phyloP scores from a whole-genome alignment of 2,329 filamentous ascomycete genomes.

The Dactylella cylindrospora region DNA sequence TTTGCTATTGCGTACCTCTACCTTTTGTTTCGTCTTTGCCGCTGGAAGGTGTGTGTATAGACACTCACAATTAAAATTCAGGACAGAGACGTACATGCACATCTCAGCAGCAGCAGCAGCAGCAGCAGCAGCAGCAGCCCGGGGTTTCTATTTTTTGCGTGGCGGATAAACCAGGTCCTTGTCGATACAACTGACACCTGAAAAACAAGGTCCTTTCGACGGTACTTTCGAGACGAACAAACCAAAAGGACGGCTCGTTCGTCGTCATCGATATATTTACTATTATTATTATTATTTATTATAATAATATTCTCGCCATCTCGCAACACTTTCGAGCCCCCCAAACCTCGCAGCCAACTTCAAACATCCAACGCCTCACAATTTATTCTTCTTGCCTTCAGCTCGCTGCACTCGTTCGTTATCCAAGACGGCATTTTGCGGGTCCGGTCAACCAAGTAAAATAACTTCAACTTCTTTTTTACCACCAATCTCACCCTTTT shows the following conservation, averaged over 20 bases:
- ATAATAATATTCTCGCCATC: constrained; percentile 4
- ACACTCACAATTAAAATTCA: too few species aligned
- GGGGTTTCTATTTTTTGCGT: constrained; percentile 42
- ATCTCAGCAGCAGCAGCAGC: too few species aligned
- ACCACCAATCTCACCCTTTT: background rate
- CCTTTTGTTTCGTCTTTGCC: background rate
- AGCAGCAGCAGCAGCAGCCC: too few species aligned
- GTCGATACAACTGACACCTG: too few species aligned
- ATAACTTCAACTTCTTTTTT: background rate
- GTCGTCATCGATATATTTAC: constrained; percentile 38
- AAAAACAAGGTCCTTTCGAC: too few species aligned
- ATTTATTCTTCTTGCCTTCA: background rate
- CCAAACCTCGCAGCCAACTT: constrained; percentile 12
- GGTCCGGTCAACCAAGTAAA: background rate
- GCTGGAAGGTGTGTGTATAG: background rate
- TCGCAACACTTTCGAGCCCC: constrained; percentile 33
- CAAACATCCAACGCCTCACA: constrained; percentile 18
- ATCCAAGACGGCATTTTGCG: too few species aligned
- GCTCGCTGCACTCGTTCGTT: too few species aligned
- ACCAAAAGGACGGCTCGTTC: too few species aligned
- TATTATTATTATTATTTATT: too few species aligned
- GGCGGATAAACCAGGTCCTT: constrained; percentile 34
- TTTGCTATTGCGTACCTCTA: background rate
- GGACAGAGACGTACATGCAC: too few species aligned
- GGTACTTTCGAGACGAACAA: too few species aligned